These are phyloP conservation scores for Pestalotiopsis sp. DNA, from an alignment of 2,329 filamentous ascomycete genomes.

Conservation along the genomic window DNA sequence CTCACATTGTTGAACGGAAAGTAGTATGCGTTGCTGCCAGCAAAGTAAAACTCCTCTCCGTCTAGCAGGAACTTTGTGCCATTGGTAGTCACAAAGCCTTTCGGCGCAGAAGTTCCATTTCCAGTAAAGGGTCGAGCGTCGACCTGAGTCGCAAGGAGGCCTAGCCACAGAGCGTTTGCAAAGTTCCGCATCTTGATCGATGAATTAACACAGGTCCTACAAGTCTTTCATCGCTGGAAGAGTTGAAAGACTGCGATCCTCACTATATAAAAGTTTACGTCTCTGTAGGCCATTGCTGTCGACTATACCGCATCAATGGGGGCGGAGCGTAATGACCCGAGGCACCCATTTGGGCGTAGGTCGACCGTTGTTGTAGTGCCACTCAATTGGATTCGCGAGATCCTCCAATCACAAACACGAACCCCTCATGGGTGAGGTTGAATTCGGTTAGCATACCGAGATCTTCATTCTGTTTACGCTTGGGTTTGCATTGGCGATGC, in stretches of 20 bases:
- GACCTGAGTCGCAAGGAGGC: neutral
- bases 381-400: neutral
- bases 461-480: neutral
- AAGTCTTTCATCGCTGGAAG: neutral
- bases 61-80: constrained; percentile 56
- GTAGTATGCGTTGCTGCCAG: constrained; percentile 60
- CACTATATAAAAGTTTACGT: neutral
- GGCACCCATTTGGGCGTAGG: neutral
- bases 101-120: constrained; percentile 15
- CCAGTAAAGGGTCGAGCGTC: neutral
- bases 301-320: constrained; percentile 3
- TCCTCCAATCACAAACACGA: constrained; percentile 8
- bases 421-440: neutral
- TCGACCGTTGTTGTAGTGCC: constrained; percentile 2
- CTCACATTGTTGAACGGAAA: constrained; percentile 56
- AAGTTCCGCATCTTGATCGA: constrained; percentile 2
- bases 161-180: neutral
- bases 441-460: constrained; percentile 11
- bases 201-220: neutral
- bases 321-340: constrained; percentile 2
- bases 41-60: constrained; percentile 59
- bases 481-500: neutral
- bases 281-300: neutral
- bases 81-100: constrained; percentile 52
- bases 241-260: neutral